These are phyloP conservation scores for Microstroma glucosiphilum DNA, from an alignment of 1,284 basidiomycete genomes.

Conservation along the genomic window DNA sequence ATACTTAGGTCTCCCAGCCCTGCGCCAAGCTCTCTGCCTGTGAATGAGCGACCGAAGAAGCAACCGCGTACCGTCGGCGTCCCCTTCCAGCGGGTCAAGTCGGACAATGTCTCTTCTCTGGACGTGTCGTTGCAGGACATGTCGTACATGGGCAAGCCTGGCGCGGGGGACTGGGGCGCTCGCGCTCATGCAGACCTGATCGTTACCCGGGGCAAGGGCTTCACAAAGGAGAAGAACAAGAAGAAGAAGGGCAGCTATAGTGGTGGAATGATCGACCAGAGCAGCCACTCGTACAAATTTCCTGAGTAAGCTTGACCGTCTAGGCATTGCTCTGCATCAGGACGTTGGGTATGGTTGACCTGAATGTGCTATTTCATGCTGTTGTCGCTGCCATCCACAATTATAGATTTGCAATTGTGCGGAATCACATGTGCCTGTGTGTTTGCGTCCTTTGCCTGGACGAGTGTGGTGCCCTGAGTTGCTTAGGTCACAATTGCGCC, in stretches of 20 bases:
- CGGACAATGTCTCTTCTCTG: conserved; percentile 56
- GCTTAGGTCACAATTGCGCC: too few relatives aligned
- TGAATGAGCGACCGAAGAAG: background rate
- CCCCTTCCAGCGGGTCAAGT: conserved; percentile 74
- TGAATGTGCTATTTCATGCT: too few relatives aligned
- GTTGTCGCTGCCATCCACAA: too few relatives aligned
- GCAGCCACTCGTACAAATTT: conserved; percentile 13
- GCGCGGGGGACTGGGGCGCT: conserved; percentile 75
- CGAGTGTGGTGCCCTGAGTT: too few relatives aligned
- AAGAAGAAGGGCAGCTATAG: conserved; percentile 73
- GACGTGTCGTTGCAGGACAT: conserved; percentile 69
- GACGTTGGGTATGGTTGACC: too few relatives aligned
- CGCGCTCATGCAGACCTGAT: conserved; percentile 79
- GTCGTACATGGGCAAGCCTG: conserved; percentile 66
- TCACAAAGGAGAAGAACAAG: conserved; percentile 99
- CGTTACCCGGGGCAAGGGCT: conserved; percentile 85
- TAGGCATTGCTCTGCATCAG: too few relatives aligned
- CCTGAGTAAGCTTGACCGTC: background rate
- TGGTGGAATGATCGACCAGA: conserved; percentile 47
- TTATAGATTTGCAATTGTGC: too few relatives aligned
- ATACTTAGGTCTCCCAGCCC: conserved; percentile 8
- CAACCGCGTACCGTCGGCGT: conserved; percentile 16
- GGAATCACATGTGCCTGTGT: too few relatives aligned
- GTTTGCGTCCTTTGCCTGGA: too few relatives aligned
- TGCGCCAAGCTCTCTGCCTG: conserved; percentile 26